Conservation (phyloP, 208 protist genomes). For the Trypanosoma conorhini region DNA sequence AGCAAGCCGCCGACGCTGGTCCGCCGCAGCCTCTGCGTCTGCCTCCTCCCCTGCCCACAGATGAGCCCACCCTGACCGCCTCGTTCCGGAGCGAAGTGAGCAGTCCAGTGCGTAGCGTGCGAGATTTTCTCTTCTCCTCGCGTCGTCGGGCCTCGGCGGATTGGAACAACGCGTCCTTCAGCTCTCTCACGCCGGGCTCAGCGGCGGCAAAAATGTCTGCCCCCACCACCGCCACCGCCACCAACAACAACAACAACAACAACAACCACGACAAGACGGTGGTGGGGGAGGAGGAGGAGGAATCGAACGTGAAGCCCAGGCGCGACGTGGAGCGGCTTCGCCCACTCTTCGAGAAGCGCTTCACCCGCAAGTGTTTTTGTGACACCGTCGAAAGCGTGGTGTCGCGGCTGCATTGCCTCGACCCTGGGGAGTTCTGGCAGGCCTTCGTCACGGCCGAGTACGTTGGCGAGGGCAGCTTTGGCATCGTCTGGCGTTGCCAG, state of each 20-base stretch:
- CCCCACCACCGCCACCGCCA: not conserved
- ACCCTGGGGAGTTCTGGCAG: conserved; percentile 68
- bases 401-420: conserved; percentile 60
- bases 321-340: conserved; percentile 40
- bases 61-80: not conserved
- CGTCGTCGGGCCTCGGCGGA: conserved; percentile 2
- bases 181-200: not conserved
- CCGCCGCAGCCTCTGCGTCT: not conserved
- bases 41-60: not conserved
- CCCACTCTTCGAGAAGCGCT: conserved; percentile 46
- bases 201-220: not conserved
- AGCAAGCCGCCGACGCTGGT: not conserved
- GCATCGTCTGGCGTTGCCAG: conserved; percentile 74
- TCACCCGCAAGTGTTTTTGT: conserved; percentile 61
- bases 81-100: not conserved
- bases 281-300: not conserved
- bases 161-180: conserved; percentile 11
- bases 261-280: not conserved
- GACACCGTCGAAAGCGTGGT: conserved; percentile 45
- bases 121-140: conserved; percentile 29
- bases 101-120: conserved; percentile 21
- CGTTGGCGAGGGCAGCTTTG: conserved; percentile 88
- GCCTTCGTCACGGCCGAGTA: conserved; percentile 69
- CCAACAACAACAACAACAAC: no score
- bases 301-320: not conserved